Percentiles rank a stretch among this genome's conserved stretches.
These are phyloP conservation scores for Stenocarpella maydis DNA, from an alignment of 2,329 filamentous ascomycete genomes.

Conservation along the genomic window DNA sequence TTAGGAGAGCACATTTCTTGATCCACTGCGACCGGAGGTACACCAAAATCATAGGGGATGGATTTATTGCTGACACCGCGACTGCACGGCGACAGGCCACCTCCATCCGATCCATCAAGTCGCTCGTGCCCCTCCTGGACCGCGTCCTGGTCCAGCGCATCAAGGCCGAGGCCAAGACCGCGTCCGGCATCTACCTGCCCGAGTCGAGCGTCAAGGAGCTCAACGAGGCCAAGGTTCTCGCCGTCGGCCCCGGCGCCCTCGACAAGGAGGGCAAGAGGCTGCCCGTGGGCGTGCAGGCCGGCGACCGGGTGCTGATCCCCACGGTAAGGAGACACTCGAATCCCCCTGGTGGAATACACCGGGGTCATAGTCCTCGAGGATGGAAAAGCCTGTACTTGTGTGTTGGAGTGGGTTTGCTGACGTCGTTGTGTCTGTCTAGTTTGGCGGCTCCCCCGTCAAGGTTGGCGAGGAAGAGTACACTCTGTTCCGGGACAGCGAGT, in stretches of 20 bases:
- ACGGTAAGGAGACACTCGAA: conserved; percentile 67
- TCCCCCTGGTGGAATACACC: background rate
- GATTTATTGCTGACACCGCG: background rate
- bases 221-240: conserved; percentile 96
- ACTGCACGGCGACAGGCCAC: conserved; percentile 59
- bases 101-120: conserved; percentile 93
- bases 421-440: conserved; percentile 60
- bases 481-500: conserved; percentile 98
- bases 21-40: too few relatives aligned
- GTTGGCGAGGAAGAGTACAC: conserved; percentile 96
- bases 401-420: conserved; percentile 39
- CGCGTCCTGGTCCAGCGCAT: conserved; percentile 96
- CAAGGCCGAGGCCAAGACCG: conserved; percentile 97
- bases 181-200: conserved; percentile 95
- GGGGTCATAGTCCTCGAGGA: background rate
- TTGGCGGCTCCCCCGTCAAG: conserved; percentile 93
- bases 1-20: background rate
- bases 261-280: conserved; percentile 91
- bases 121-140: conserved; percentile 94
- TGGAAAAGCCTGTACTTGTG: conserved; percentile 8
- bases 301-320: conserved; percentile 95
- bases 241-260: conserved; percentile 87
- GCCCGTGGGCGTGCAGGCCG: conserved; percentile 80
- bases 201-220: conserved; percentile 97
- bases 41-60: background rate